Base-by-base conservation (phyloP, 768 basidiomycete genomes). In the Boletellus ananiceps region DNA sequence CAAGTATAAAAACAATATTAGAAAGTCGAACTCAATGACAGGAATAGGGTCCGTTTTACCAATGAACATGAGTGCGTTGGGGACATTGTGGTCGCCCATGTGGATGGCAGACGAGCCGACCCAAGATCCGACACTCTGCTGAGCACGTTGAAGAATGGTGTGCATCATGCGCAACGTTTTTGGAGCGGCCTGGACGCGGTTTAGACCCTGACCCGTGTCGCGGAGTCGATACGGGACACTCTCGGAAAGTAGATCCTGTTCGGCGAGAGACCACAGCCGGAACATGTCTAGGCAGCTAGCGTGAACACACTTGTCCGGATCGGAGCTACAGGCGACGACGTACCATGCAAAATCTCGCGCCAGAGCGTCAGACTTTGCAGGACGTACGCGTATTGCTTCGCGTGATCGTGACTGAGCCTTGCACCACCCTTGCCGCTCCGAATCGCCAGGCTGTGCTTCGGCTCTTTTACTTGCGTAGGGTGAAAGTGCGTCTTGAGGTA, bases 131-230 rank as follows among this genome's bases (percentile, higher is more conserved):
- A 92, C 83, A 54, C 83, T 84, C 52, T 78, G 75, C 59, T 93
- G 90, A 0, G 90, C 87, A 59, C 86, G 86, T 58, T 91, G 81
- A 27, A 93, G 79, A 59, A 93, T 90, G 21, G 76, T 78, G 63
- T 90, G 88, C 90, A 92, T 92, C 82, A 88, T 83, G 25, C 86
- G 82, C n/a, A 88, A 83, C 3, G 90, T 93, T 66, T 91, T 92
- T 12, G 90, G 90, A 3, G 90, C 80, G 0, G 83, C 80, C 63
- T 92, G 90, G 11, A 93, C 88, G 39, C 90, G 84, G 69, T 93
- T 93, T 46, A 93, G 75, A n/a, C 90, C 90, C 60, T 93, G 90
- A 23, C 90, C 90, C 0, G 90, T 93, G 63, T 93, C 90, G 25
- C 90, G 83, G 34, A 93, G 74, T 27, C 90, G 85, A 64, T 93